Evolutionary conservation across 1,139 yeast genomes (phyloP).

Genomic region (Yamadazyma blattariae): DNA sequence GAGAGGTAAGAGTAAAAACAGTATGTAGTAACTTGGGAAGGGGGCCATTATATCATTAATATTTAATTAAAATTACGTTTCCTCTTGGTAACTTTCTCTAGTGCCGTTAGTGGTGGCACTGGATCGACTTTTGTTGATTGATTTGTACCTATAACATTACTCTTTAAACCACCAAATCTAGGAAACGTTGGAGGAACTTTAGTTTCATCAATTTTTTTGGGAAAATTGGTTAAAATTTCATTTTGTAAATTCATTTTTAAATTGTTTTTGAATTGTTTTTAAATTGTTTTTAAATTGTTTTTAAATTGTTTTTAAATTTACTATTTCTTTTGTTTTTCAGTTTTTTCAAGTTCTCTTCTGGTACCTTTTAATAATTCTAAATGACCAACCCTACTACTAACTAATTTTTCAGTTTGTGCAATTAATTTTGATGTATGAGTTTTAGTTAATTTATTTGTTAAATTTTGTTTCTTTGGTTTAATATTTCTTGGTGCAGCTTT

Average conservation of each 20-base stretch:
- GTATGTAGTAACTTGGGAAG: no score
- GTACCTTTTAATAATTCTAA: constrained; percentile 88
- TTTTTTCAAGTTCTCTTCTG: constrained; percentile 75
- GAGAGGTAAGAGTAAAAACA: no score
- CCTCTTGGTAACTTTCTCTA: constrained; percentile 1
- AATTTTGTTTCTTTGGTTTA: constrained; percentile 63
- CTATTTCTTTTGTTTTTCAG: constrained; percentile 28
- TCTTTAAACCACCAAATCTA: background rate
- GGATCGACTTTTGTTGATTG: background rate
- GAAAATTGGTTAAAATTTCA: constrained; percentile 16
- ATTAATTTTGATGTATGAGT: constrained; percentile 67
- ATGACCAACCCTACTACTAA: constrained; percentile 93
- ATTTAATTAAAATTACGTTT: constrained; percentile 6
- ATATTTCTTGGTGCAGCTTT: constrained; percentile 67
- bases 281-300: no score
- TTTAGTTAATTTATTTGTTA: constrained; percentile 52
- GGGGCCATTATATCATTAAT: no score
- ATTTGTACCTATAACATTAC: constrained; percentile 1
- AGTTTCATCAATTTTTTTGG: constrained; percentile 3
- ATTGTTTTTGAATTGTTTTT: constrained; percentile 25
- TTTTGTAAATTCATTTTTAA: constrained; percentile 8
- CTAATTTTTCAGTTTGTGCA: constrained; percentile 74
- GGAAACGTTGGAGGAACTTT: background rate
- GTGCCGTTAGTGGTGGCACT: background rate
- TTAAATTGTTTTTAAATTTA: no score